Base-by-base conservation (phyloP, 208 protist genomes). In the Angomonas deanei region DNA sequence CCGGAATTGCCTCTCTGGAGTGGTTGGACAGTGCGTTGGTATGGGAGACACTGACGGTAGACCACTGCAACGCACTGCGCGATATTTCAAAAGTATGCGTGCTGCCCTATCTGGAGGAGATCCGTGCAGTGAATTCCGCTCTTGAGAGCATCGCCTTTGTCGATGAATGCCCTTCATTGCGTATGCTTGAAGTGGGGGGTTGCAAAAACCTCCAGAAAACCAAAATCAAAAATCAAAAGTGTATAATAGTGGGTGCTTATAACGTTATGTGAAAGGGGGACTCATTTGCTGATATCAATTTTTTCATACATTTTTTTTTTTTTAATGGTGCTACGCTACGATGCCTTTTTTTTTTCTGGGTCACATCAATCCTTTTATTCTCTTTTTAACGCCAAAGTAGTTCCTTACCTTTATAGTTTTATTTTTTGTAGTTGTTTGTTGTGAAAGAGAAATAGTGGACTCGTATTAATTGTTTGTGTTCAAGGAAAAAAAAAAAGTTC, bases 401-500 rank as follows among this genome's bases (percentile, higher is more conserved):
- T 61, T 34, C 38, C 28, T 49, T 33, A 39, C 32, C 28, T 5
- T 28, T 19, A 26, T 28, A 28, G 6, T 32, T 57, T 57, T 57
- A 17, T 38, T 49, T 26, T 26, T 31, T 48, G 1, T 49, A 4
- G 23, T 5, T 34, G 24, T 28, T 38, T 55, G 13, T 59, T 8
- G 0, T 50, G n/a, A n/a, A n/a, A n/a, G n/a, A n/a, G n/a, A n/a
- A n/a, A n/a, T 64, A 17, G 15, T 26, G 38, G n/a, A 33, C 34
- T 15, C 15, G 15, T 42, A 13, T 38, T 39, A 28, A 42, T 34
- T 39, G 0, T 57, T 55, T 65, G 3, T 54, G 28, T 2, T 55
- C 21, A 48, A 19, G 52, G 0, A 70, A 68, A 60, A 26, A 50
- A 0, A 70, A 70, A 60, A 39, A 42, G 8, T 1, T 57, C 6